Evolutionary conservation across 2,329 filamentous ascomycete species (phyloP), one percentile per base, ranked within the genome.

Genomic region (Hypomyces rosellus): DNA sequence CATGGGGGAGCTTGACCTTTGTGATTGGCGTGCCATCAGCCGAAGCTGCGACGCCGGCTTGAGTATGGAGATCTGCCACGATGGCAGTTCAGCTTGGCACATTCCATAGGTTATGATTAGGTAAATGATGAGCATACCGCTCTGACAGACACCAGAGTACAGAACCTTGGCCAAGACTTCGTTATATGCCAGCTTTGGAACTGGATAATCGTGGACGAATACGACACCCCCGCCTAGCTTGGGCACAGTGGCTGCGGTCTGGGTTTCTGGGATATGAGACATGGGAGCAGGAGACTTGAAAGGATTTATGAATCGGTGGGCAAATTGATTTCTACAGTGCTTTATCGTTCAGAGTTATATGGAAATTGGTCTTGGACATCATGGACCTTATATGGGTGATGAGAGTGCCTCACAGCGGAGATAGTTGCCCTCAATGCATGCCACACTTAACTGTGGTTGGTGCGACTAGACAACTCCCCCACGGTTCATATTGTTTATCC

Each of bases 131-230:
- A 9, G 15, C 52, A 44, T 34, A 57, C 55, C 55, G 15, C 55
- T 57, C 15, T 55, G 53, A 9, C 55, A 57, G 20, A 57, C 55
- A 4, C 53, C 53, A 1, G 55, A 50, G 36, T 57, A 55, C 3
- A 57, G 51, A 12, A 57, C 49, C 15, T 57, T 57, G 40, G 55
- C 55, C 8, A 57, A 16, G 13, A 57, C 49, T 46, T 57, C 55
- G 42, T 57, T 57, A 13, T 54, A 41, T 1, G 51, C 54, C 6
- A 53, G 49, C 25, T 57, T 55, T 1, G 55, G 51, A 18, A 55
- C 55, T 6, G 55, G 53, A 37, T 57, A 57, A 14, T 55, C 47
- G 11, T 57, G 46, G 12, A 46, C 42, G 43, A 57, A 57, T n/a
- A 49, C 46, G 33, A 57, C 51, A 12, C 53, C 55, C 15, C 49